A percentile compares a stretch with the other conserved stretches of the same genome.
Evolutionary conservation across 768 basidiomycete genomes (phyloP).

Genomic region (Mycena kentingensis): DNA sequence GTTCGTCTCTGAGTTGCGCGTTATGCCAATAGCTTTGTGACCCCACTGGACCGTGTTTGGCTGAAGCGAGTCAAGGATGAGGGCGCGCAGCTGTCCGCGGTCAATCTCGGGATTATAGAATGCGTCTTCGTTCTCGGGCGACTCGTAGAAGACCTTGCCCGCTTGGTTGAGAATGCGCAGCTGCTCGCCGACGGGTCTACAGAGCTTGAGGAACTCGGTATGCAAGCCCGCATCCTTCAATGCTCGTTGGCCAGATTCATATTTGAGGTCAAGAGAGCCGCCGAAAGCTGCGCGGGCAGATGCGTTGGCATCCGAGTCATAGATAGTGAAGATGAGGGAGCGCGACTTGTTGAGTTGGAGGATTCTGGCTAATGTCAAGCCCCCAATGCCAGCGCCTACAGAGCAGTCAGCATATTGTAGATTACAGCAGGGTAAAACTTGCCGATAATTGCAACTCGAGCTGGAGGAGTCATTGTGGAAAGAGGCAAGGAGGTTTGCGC

Average conservation of each 20-base stretch:
- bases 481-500: too few species aligned
- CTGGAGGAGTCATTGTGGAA: too few species aligned
- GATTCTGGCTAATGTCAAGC: constrained; percentile 21
- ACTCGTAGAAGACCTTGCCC: background rate
- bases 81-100: constrained; percentile 11
- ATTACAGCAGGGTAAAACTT: too few species aligned
- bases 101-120: constrained; percentile 11
- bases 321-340: constrained; percentile 13
- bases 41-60: constrained; percentile 7
- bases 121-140: background rate
- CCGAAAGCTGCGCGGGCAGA: constrained; percentile 14
- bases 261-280: constrained; percentile 22
- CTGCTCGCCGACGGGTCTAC: constrained; percentile 9
- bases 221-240: constrained; percentile 18
- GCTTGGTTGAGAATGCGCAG: background rate
- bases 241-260: constrained; percentile 20
- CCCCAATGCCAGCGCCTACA: constrained; percentile 22
- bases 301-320: constrained; percentile 16
- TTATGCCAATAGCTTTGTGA: background rate
- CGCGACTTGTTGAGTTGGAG: constrained; percentile 15
- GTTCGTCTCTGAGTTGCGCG: too few species aligned
- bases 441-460: too few species aligned
- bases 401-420: too few species aligned
- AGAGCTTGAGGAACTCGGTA: constrained; percentile 20
- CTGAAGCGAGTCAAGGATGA: constrained; percentile 22